These are phyloP conservation scores for Perilla frutescens DNA, from an alignment of 257 asterid genomes.

Conservation along the genomic window DNA sequence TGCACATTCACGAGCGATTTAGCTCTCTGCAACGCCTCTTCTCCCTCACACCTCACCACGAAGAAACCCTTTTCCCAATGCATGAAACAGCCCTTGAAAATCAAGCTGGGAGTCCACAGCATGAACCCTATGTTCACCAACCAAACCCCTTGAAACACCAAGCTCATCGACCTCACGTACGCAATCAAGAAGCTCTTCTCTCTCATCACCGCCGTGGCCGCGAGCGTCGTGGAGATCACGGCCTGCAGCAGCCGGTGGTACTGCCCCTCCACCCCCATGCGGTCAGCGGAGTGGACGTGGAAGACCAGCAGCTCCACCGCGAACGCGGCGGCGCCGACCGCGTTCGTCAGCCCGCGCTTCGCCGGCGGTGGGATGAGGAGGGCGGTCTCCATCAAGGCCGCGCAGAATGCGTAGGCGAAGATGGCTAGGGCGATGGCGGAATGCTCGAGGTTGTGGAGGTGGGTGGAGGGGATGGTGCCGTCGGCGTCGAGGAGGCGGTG, in stretches of 20 bases:
- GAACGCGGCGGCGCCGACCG: conserved; percentile 51
- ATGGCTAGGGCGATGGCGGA: conserved; percentile 45
- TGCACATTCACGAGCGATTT: conserved; percentile 53
- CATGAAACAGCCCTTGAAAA: conserved; percentile 44
- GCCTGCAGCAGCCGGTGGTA: conserved; percentile 16
- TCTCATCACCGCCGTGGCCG: conserved; percentile 47
- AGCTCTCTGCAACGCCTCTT: conserved; percentile 49
- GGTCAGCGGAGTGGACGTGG: conserved; percentile 11
- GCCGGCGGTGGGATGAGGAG: conserved; percentile 21
- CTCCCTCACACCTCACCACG: conserved; percentile 49
- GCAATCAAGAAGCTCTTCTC: conserved; percentile 48
- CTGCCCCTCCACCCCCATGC: conserved; percentile 18
- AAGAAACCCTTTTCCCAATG: conserved; percentile 45
- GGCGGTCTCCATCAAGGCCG: conserved; percentile 42
- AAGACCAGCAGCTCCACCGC: conserved; percentile 57
- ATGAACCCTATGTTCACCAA: conserved; percentile 53
- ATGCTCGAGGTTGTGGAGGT: conserved; percentile 31
- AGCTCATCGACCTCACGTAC: conserved; percentile 49
- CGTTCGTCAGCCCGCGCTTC: conserved; percentile 43
- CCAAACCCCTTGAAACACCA: conserved; percentile 63
- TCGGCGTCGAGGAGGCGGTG: conserved; percentile 59
- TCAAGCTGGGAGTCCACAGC: conserved; percentile 55
- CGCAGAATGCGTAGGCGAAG: conserved; percentile 51
- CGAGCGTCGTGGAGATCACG: conserved; percentile 44
- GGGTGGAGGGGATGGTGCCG: conserved; percentile 12